Base-by-base conservation (phyloP, 768 basidiomycete species). In the Baorangia bicolor region DNA sequence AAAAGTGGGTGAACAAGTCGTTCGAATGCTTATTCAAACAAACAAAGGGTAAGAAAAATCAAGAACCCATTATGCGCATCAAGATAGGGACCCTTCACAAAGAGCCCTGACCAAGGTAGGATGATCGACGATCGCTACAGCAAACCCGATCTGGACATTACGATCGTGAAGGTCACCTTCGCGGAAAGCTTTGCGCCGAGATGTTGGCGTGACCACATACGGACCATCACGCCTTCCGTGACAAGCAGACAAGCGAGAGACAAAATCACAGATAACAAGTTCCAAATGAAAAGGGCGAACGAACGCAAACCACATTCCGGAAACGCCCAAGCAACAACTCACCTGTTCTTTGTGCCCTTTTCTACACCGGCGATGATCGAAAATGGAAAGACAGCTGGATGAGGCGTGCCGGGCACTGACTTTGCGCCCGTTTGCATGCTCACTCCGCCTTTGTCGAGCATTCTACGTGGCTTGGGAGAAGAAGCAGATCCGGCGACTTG, bases 331-430 rank as follows among this genome's bases (percentile, higher is more conserved):
- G 31, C 9, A n/a, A 47, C 10, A 21, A 73, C 80, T 48, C 49
- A 92, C 88, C 96, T 79, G 63, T 98, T 98, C 78, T 97, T 94
- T 20, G 85, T 78, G 10, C 96, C 96, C 66, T 96, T 91, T 73
- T 98, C 96, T 11, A 98, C 84, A 2, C 92, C 96, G 7, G 96
- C 96, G 0, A 92, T 96, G 58, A 98, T 98, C 49, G 91, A 92
- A 69, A 88, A 97, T 9, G 94, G 94, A 88, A 95, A 51, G 47
- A 42, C 40, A 5, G 50, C 21, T 10, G 49, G 55, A 34, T 59
- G 55, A 13, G 68, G 65, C 1, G 64, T 64, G 7, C 55, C 55
- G 20, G 63, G 68, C 1, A 55, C 51, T 9, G 61, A 58, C 41
- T 58, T 71, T 27, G 58, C 55, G 14, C 52, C 45, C 9, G 41